Conservation (phyloP, 176 grass and related monocot genomes). For the Ampelocalamus luodianensis region DNA sequence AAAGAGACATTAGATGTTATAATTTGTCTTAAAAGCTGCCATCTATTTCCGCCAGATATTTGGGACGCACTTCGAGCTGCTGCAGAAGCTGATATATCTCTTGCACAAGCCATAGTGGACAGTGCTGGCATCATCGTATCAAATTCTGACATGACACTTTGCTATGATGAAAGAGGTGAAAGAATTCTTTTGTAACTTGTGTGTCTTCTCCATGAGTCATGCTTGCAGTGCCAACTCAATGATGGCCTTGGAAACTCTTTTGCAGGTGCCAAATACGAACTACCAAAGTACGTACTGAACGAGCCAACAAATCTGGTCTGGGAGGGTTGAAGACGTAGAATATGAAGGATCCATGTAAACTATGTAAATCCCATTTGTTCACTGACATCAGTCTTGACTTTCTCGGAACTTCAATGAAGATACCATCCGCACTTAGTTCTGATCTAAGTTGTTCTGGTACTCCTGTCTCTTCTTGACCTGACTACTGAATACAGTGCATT, state of each 20-base stretch:
- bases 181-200: background rate
- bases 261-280: conserved; percentile 92
- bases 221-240: conserved; percentile 5
- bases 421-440: conserved; percentile 15
- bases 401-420: conserved; percentile 38
- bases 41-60: conserved; percentile 66
- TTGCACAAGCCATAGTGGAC: conserved; percentile 88
- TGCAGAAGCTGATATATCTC: conserved; percentile 74
- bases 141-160: conserved; percentile 88
- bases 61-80: conserved; percentile 93
- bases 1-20: background rate
- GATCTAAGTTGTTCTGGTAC: conserved; percentile 3
- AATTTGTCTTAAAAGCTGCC: conserved; percentile 24
- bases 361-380: conserved; percentile 76
- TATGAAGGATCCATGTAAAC: conserved; percentile 61
- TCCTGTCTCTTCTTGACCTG: background rate
- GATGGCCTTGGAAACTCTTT: conserved; percentile 27
- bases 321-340: conserved; percentile 52
- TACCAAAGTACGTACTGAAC: conserved; percentile 88
- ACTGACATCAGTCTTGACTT: conserved; percentile 31
- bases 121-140: conserved; percentile 86
- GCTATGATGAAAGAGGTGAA: conserved; percentile 90
- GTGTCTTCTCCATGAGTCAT: conserved; percentile 8
- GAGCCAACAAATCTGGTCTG: conserved; percentile 82
- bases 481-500: background rate